A percentile compares a stretch with the other conserved stretches of the same genome.
Conservation (phyloP, 495 filamentous ascomycete species). For the Durotheca rogersii region DNA sequence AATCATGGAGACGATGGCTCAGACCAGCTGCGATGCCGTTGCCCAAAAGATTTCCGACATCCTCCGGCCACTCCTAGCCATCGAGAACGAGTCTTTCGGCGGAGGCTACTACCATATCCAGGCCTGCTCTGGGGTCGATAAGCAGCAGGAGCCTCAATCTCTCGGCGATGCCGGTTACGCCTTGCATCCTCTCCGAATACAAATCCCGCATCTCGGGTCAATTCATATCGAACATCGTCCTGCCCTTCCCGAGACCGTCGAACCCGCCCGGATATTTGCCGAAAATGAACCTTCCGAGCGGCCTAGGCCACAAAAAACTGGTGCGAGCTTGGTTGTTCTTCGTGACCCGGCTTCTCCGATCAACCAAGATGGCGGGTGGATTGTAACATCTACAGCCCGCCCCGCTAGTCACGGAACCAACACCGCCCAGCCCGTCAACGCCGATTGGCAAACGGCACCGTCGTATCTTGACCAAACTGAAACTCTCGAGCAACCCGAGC, state of each 20-base stretch:
- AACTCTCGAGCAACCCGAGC: too few species aligned
- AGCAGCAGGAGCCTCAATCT: background rate
- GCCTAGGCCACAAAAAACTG: background rate
- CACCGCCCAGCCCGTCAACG: too few species aligned
- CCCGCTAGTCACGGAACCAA: too few species aligned
- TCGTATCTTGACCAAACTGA: too few species aligned
- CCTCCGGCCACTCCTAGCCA: constrained; percentile 26
- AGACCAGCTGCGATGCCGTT: constrained; percentile 1
- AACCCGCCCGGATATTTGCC: background rate
- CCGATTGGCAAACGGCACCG: too few species aligned
- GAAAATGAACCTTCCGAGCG: background rate
- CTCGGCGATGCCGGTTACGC: constrained; percentile 3
- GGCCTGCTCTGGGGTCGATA: constrained; percentile 8
- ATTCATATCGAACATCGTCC: constrained; percentile 20
- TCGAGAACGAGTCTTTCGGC: constrained; percentile 23
- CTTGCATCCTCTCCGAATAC: constrained; percentile 10
- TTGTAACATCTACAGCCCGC: too few species aligned
- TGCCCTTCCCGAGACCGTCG: background rate
- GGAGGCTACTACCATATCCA: constrained; percentile 6
- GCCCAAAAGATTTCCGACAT: constrained; percentile 14
- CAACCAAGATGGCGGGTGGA: background rate
- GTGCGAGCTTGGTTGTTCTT: background rate
- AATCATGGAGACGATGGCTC: constrained; percentile 37
- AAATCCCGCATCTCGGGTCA: constrained; percentile 29
- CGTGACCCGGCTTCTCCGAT: background rate